Conservation (phyloP, 2,329 filamentous ascomycete species). For the Helminthosporium solani region DNA sequence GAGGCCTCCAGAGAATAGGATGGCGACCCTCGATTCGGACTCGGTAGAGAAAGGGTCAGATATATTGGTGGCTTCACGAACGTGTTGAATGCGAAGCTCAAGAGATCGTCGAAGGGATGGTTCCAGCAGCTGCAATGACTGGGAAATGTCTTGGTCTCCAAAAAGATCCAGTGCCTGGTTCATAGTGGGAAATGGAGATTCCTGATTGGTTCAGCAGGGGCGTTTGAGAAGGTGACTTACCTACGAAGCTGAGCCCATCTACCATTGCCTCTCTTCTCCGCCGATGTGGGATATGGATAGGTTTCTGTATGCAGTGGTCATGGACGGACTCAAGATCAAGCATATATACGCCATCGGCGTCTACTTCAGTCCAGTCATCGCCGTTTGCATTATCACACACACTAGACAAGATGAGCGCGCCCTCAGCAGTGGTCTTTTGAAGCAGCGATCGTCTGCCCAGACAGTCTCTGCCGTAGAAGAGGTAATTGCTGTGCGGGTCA, state of each 20-base stretch:
- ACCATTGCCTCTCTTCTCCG: slow-evolving; percentile 11
- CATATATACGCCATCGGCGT: slow-evolving; percentile 78
- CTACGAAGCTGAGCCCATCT: slow-evolving; percentile 30
- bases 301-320: slow-evolving; percentile 3
- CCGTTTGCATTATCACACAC: slow-evolving; percentile 40
- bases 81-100: slow-evolving; percentile 52
- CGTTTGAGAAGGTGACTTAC: slow-evolving; percentile 22
- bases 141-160: neutral
- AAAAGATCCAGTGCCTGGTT: slow-evolving; percentile 37
- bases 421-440: slow-evolving; percentile 51
- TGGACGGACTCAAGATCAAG: slow-evolving; percentile 52
- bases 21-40: slow-evolving; percentile 59
- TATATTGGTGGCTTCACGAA: slow-evolving; percentile 24
- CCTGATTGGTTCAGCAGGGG: slow-evolving; percentile 33
- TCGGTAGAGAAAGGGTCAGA: neutral
- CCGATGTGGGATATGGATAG: slow-evolving; percentile 26
- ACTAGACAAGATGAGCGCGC: slow-evolving; percentile 36
- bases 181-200: slow-evolving; percentile 48
- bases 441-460: slow-evolving; percentile 84
- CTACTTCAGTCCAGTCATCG: slow-evolving; percentile 71
- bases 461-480: slow-evolving; percentile 86
- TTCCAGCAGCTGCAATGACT: slow-evolving; percentile 53
- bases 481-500: slow-evolving; percentile 59
- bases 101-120: slow-evolving; percentile 62
- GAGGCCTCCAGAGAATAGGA: slow-evolving; percentile 91